Percentiles rank a stretch among this genome's conserved stretches.
Evolutionary conservation across 306 rosid species (phyloP).

Genomic region (Castanopsis chinensis): DNA sequence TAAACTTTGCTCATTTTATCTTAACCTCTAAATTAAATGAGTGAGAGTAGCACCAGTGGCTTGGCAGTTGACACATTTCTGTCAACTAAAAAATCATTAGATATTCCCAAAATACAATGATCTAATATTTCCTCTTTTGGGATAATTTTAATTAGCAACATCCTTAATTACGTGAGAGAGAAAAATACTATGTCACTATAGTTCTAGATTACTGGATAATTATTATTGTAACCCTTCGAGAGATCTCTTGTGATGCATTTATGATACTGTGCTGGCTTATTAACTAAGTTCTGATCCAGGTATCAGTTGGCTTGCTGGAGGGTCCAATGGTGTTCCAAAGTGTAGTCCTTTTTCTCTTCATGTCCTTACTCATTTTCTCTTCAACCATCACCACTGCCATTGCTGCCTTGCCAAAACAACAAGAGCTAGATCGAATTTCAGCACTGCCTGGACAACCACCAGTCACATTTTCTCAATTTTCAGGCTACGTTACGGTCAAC

Average conservation of each 20-base stretch:
- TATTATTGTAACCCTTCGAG: not conserved
- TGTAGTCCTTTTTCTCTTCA: not conserved
- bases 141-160: too few species aligned
- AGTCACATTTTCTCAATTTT: constrained; percentile 63
- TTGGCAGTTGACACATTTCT: too few species aligned
- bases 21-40: too few species aligned
- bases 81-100: too few species aligned
- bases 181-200: too few species aligned
- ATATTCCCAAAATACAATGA: too few species aligned
- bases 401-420: constrained; percentile 30
- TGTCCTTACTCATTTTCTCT: not conserved
- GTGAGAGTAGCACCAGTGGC: too few species aligned
- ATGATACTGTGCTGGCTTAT: constrained; percentile 1
- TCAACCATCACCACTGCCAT: not conserved
- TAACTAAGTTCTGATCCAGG: not conserved
- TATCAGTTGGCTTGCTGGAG: constrained; percentile 1
- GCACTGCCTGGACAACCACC: constrained; percentile 75
- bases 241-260: constrained; percentile 6
- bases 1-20: too few species aligned
- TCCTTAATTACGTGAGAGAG: too few species aligned
- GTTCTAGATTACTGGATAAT: too few species aligned
- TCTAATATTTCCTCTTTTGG: too few species aligned
- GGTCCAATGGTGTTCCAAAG: constrained; percentile 19
- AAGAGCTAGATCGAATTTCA: constrained; percentile 57
- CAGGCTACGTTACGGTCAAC: constrained; percentile 73